Conservation (phyloP, 441 rosid species). For the Mallotus japonicus region DNA sequence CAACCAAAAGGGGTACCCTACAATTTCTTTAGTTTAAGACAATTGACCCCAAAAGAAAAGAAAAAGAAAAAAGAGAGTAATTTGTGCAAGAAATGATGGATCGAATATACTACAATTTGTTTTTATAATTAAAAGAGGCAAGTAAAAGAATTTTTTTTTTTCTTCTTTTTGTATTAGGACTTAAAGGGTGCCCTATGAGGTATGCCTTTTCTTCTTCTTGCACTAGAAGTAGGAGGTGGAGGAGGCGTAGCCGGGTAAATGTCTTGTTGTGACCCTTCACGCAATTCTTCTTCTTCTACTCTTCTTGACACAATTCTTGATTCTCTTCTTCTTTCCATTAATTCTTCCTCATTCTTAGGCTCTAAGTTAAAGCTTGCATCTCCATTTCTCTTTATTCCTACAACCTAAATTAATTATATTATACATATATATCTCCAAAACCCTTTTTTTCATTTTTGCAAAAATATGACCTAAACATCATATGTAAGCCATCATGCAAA, state of each 20-base stretch:
- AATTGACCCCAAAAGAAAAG: constrained; percentile 16
- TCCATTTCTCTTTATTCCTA: constrained; percentile 53
- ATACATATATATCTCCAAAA: too few relatives aligned
- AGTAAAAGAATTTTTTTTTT: not conserved
- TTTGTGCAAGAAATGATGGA: constrained; percentile 26
- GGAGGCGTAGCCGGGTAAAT: constrained; percentile 43
- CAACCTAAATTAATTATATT: constrained; percentile 35
- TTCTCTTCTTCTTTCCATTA: constrained; percentile 42
- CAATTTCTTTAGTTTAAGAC: constrained; percentile 23
- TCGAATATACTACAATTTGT: not conserved
- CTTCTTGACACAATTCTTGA: constrained; percentile 26
- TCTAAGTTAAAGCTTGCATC: constrained; percentile 51
- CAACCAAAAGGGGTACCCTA: constrained; percentile 32
- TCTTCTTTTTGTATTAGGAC: constrained; percentile 24
- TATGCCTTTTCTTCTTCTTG: constrained; percentile 63
- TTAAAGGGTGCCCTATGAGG: constrained; percentile 68
- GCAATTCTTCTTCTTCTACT: constrained; percentile 42
- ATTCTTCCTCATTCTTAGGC: constrained; percentile 39
- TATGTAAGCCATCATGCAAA: constrained; percentile 13
- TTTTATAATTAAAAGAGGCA: not conserved
- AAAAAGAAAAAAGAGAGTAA: not conserved
- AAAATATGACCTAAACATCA: not conserved
- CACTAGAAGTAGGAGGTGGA: constrained; percentile 39
- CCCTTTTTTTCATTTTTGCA: too few relatives aligned
- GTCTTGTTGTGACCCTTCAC: constrained; percentile 44